Evolutionary conservation across 208 protist genomes (phyloP), one percentile per base, ranked within the genome.

Genomic region (Vickermania spadyakhi): DNA sequence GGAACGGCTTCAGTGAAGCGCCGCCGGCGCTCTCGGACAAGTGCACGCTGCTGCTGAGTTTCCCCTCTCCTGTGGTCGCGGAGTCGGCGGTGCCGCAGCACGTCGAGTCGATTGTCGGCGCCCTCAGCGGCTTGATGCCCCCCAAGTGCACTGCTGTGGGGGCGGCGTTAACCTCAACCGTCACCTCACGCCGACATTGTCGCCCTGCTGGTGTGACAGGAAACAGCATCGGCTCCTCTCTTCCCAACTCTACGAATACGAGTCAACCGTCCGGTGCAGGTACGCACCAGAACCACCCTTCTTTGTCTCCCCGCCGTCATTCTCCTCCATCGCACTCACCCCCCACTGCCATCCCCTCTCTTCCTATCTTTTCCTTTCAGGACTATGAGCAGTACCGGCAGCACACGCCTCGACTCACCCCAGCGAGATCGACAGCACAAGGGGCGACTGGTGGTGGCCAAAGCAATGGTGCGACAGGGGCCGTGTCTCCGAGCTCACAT

Each of bases 41-140:
- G 26, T 86, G 86, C 69, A 79, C 72, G 3, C 41, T 93, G 52
- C 59, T 90, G 45, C 61, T 89, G 29, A 82, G 82, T 29, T 93
- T 93, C 41, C 74, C 80, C 1, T 51, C 67, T 5, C 70, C 61
- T 2, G 53, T 78, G 66, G 73, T 77, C 36, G 58, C 77, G 14
- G 53, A 61, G 26, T 56, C 61, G n/a, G 79, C 73, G 18, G 77
- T 77, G 1, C 70, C 75, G 27, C 80, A 90, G 60, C 71, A 70
- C 22, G 70, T 83, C 5, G 86, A 93, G 70, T 75, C 77, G 50
- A 61, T 93, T 53, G 73, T 93, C 13, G 79, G 75, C 2, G 82
- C 80, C 22, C 72, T 93, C n/a, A 71, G 78, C 57, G 77, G 70
- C 30, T 59, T 93, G 45, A 62, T 85, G 55, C 58, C 73, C 21